These are phyloP conservation scores for Apiotrichum sp. DNA, from an alignment of 1,284 basidiomycete genomes.

Conservation along the genomic window DNA sequence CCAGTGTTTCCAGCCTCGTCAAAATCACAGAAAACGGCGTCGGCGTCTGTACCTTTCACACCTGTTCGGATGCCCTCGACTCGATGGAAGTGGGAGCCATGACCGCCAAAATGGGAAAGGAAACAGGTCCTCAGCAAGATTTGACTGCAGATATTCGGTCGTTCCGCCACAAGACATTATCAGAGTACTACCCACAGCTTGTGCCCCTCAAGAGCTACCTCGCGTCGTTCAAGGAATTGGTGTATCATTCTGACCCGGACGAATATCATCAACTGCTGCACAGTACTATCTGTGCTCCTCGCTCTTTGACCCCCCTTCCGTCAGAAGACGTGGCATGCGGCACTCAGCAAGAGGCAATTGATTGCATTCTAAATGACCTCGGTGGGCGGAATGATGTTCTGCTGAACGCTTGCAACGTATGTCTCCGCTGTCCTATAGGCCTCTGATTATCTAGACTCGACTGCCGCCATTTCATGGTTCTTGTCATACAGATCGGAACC, in stretches of 20 bases:
- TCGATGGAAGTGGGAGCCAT: no score
- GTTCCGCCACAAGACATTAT: conserved; percentile 37
- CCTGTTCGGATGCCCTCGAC: no score
- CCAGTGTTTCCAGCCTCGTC: no score
- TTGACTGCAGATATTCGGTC: no score
- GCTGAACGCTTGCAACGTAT: conserved; percentile 19
- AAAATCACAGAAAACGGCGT: no score
- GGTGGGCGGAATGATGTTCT: conserved; percentile 20
- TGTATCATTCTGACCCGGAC: conserved; percentile 18
- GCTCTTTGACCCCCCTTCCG: neutral
- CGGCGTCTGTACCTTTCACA: no score
- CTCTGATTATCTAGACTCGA: no score
- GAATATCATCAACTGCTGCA: conserved; percentile 23
- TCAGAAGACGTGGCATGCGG: neutral
- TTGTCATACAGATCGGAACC: no score
- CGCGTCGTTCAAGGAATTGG: neutral
- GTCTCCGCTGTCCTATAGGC: neutral
- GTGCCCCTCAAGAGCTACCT: conserved; percentile 21
- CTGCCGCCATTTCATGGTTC: no score
- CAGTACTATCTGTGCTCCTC: conserved; percentile 21
- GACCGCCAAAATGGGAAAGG: no score
- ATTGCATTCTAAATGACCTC: conserved; percentile 28
- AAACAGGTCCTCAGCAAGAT: no score
- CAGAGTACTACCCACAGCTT: conserved; percentile 32
- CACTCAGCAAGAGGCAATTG: conserved; percentile 27